Conservation (phyloP, 2,329 filamentous ascomycete genomes). For the Whalleya microplaca region DNA sequence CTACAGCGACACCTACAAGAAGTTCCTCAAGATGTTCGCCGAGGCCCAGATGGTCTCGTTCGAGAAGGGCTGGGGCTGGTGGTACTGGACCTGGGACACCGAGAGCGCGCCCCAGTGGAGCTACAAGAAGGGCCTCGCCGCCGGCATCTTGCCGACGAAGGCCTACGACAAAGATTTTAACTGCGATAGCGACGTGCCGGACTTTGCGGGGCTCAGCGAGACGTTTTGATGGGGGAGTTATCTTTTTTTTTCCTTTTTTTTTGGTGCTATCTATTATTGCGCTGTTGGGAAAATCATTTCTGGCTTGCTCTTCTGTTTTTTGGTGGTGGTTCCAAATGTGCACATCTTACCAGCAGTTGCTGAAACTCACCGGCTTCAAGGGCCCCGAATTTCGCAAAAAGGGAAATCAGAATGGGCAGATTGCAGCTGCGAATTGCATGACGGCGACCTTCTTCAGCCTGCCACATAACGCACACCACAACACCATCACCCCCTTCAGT, state of each 20-base stretch:
- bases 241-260: too few relatives aligned
- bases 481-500: background rate
- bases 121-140: conserved; percentile 77
- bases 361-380: too few relatives aligned
- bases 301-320: too few relatives aligned
- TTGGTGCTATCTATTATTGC: background rate
- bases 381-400: too few relatives aligned
- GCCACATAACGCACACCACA: conserved; percentile 1
- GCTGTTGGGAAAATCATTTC: too few relatives aligned
- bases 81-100: conserved; percentile 99
- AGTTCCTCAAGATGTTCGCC: conserved; percentile 86
- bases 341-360: too few relatives aligned
- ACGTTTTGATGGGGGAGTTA: conserved; percentile 46
- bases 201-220: conserved; percentile 57
- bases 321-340: too few relatives aligned
- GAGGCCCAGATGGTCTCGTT: conserved; percentile 96
- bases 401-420: background rate
- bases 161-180: conserved; percentile 73
- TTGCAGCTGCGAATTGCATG: background rate
- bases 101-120: conserved; percentile 89
- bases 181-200: conserved; percentile 62
- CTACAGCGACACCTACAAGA: conserved; percentile 78
- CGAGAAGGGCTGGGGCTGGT: conserved; percentile 94
- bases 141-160: conserved; percentile 78
- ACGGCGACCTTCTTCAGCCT: background rate